These are phyloP conservation scores for Pseudocercospora cruenta DNA, from an alignment of 2,329 filamentous ascomycete genomes.

Conservation along the genomic window DNA sequence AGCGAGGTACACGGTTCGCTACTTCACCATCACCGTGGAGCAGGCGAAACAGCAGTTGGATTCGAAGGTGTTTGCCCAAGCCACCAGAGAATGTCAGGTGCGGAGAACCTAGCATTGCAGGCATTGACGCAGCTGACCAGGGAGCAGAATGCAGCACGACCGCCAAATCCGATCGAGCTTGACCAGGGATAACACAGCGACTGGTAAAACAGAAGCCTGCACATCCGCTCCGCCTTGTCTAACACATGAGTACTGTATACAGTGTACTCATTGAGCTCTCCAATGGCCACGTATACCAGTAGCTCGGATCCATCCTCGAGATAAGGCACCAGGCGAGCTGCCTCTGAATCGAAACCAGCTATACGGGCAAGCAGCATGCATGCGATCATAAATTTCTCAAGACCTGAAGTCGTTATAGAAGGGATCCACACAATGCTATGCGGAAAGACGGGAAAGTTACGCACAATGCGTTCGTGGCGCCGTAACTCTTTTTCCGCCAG, in stretches of 20 bases:
- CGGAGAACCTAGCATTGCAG: conserved; percentile 27
- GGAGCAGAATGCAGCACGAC: background rate
- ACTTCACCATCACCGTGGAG: conserved; percentile 1
- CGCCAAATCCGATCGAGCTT: conserved; percentile 7
- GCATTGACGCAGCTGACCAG: conserved; percentile 6
- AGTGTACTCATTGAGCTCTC: background rate
- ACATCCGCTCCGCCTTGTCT: conserved; percentile 1
- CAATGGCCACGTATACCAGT: background rate
- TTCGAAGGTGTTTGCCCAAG: conserved; percentile 8
- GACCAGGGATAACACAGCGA: conserved; percentile 1
- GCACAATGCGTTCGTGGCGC: conserved; percentile 8
- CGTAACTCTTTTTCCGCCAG: conserved; percentile 12
- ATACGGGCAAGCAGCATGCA: conserved; percentile 4
- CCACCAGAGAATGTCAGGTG: conserved; percentile 22
- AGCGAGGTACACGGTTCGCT: conserved; percentile 2
- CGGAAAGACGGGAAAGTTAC: conserved; percentile 2
- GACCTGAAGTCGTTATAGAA: conserved; percentile 16
- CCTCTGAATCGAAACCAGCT: conserved; percentile 3
- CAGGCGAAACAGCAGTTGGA: background rate
- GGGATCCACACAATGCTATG: conserved; percentile 6
- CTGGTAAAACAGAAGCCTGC: background rate
- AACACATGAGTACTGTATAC: background rate
- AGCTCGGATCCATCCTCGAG: background rate
- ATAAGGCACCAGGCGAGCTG: background rate
- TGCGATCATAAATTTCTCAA: conserved; percentile 10